These are phyloP conservation scores for Auricularia sp. DNA, from an alignment of 768 basidiomycete genomes.

Conservation along the genomic window DNA sequence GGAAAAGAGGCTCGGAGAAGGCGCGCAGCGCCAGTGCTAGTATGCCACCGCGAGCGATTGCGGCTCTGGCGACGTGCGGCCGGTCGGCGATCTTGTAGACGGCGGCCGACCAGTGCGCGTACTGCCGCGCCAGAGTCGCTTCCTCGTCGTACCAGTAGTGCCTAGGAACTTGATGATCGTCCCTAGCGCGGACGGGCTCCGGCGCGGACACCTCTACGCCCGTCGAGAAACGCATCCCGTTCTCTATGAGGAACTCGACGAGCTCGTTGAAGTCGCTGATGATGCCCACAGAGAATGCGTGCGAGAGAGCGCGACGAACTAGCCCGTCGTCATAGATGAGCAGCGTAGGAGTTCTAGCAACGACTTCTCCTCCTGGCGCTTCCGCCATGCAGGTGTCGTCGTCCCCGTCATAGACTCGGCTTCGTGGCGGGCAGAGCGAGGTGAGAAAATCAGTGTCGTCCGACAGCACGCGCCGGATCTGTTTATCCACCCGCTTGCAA, in stretches of 20 bases:
- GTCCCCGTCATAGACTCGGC: background rate
- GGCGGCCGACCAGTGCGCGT: too few relatives aligned
- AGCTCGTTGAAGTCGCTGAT: background rate
- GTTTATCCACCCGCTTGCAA: too few relatives aligned
- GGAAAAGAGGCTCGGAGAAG: background rate
- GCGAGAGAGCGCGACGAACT: background rate
- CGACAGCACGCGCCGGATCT: too few relatives aligned
- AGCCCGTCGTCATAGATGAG: background rate
- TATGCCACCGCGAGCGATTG: too few relatives aligned
- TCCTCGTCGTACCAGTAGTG: background rate
- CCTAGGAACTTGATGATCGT: background rate
- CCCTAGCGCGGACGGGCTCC: too few relatives aligned
- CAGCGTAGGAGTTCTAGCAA: background rate
- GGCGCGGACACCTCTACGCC: background rate
- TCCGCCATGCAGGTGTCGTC: background rate
- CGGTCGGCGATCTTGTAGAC: too few relatives aligned
- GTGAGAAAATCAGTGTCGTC: background rate
- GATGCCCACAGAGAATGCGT: background rate
- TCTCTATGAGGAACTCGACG: background rate
- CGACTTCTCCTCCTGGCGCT: too few relatives aligned
- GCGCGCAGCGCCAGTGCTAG: too few relatives aligned
- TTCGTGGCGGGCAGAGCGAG: background rate
- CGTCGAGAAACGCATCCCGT: background rate
- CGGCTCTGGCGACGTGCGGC: too few relatives aligned
- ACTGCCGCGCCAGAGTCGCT: too few relatives aligned